These are phyloP conservation scores for Chaetomiaceae sp. DNA, from an alignment of 2,329 filamentous ascomycete genomes.

Conservation along the genomic window DNA sequence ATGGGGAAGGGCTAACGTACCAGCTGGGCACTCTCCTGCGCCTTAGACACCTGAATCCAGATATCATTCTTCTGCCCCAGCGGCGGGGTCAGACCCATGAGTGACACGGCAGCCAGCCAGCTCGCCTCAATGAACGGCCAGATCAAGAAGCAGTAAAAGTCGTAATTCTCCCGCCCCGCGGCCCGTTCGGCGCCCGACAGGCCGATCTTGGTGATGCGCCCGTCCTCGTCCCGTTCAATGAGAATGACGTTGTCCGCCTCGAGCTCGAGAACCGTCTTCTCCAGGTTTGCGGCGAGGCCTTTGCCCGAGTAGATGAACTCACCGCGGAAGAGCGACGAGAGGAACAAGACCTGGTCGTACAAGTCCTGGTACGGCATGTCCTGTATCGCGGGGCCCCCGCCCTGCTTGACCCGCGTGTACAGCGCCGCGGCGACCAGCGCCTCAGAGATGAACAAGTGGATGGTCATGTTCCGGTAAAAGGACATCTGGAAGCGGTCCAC, in stretches of 20 bases:
- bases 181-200: conserved; percentile 71
- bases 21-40: conserved; percentile 76
- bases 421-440: conserved; percentile 84
- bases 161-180: conserved; percentile 86
- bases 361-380: conserved; percentile 72
- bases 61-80: conserved; percentile 52
- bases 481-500: conserved; percentile 95
- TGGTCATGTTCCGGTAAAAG: conserved; percentile 99
- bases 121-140: conserved; percentile 97
- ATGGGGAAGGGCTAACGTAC: conserved; percentile 43
- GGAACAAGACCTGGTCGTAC: conserved; percentile 74
- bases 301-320: conserved; percentile 96
- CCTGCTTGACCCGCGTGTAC: conserved; percentile 86
- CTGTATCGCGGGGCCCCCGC: conserved; percentile 78
- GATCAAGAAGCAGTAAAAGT: conserved; percentile 98
- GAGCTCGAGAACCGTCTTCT: conserved; percentile 71
- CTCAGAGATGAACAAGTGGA: conserved; percentile 94
- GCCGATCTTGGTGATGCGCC: conserved; percentile 62
- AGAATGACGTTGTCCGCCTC: conserved; percentile 75
- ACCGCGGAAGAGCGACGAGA: conserved; percentile 88
- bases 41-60: conserved; percentile 75
- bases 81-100: conserved; percentile 82
- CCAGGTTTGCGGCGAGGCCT: conserved; percentile 73
- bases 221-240: conserved; percentile 54
- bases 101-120: conserved; percentile 84